A percentile compares a stretch with the other conserved stretches of the same genome.
Conservation (phyloP, 768 basidiomycete species). For the Lactarius vividus region DNA sequence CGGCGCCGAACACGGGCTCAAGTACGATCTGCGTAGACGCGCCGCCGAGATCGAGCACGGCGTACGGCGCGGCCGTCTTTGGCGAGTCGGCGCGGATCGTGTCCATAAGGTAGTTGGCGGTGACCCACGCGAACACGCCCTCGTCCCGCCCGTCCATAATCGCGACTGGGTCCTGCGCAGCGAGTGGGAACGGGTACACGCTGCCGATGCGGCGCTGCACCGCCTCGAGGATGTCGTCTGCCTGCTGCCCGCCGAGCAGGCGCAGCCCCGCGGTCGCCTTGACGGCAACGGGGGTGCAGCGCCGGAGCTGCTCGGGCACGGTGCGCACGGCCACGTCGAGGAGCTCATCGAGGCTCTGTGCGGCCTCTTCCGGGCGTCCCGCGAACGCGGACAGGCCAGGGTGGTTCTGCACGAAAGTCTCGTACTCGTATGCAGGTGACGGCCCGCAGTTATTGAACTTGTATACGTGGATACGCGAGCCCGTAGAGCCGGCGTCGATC, state of each 20-base stretch:
- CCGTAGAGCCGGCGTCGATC: slow-evolving; percentile 98
- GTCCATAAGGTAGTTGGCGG: slow-evolving; percentile 87
- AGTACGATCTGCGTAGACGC: slow-evolving; percentile 98
- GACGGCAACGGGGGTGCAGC: slow-evolving; percentile 85
- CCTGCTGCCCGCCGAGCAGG: slow-evolving; percentile 59
- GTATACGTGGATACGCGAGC: slow-evolving; percentile 97
- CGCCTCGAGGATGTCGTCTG: slow-evolving; percentile 68
- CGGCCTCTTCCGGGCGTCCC: slow-evolving; percentile 63
- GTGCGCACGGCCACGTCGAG: slow-evolving; percentile 76
- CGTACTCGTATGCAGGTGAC: slow-evolving; percentile 83
- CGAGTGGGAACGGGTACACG: slow-evolving; percentile 66
- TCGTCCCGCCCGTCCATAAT: slow-evolving; percentile 97
- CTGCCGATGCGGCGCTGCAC: slow-evolving; percentile 58
- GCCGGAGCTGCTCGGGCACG: slow-evolving; percentile 62
- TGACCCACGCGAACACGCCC: slow-evolving; percentile 99
- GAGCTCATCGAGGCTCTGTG: slow-evolving; percentile 72
- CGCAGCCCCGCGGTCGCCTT: slow-evolving; percentile 92
- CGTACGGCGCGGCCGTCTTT: slow-evolving; percentile 57
- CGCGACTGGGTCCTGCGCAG: slow-evolving; percentile 62
- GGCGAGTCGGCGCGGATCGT: slow-evolving; percentile 60
- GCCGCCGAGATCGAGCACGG: slow-evolving; percentile 94
- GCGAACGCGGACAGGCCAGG: slow-evolving; percentile 75
- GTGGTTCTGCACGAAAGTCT: slow-evolving; percentile 80
- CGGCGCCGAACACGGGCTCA: slow-evolving; percentile 64
- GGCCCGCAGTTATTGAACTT: slow-evolving; percentile 91